These are phyloP conservation scores for Dunaliella primolecta DNA, from an alignment of 139 green algal species.

Conservation along the genomic window DNA sequence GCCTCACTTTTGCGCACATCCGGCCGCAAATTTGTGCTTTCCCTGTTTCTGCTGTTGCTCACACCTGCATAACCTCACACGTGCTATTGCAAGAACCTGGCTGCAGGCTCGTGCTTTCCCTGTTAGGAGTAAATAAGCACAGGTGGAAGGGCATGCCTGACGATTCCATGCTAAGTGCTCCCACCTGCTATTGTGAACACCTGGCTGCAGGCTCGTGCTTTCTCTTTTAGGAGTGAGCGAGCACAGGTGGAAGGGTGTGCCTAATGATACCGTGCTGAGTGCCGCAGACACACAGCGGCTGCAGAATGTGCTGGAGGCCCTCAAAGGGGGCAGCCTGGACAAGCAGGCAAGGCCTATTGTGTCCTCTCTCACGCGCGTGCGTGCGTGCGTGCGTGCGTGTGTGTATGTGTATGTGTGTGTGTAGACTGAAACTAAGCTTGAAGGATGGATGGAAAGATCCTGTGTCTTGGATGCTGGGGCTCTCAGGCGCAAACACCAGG, in stretches of 20 bases:
- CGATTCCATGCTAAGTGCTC: neutral
- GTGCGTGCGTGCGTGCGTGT: too few relatives aligned
- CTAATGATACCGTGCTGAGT: conserved; percentile 16
- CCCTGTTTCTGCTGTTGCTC: too few relatives aligned
- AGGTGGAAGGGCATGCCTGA: neutral
- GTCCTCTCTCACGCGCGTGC: too few relatives aligned
- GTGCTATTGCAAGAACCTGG: neutral
- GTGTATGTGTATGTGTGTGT: too few relatives aligned
- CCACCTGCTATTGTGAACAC: neutral
- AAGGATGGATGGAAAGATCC: too few relatives aligned
- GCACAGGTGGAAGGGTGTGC: conserved; percentile 34
- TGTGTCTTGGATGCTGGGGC: too few relatives aligned
- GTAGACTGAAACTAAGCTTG: too few relatives aligned
- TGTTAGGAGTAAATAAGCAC: neutral
- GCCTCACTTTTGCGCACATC: too few relatives aligned
- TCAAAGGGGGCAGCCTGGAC: conserved; percentile 1
- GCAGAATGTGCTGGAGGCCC: neutral
- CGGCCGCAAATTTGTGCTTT: too few relatives aligned
- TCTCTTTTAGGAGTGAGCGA: conserved; percentile 25
- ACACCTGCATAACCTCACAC: too few relatives aligned
- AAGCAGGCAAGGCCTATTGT: too few relatives aligned
- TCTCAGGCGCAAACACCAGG: too few relatives aligned
- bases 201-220: conserved; percentile 10
- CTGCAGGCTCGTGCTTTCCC: neutral
- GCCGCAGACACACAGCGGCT: conserved; percentile 22